Conservation (phyloP, 805 yeast species). For the Kuraishia floccosa region DNA sequence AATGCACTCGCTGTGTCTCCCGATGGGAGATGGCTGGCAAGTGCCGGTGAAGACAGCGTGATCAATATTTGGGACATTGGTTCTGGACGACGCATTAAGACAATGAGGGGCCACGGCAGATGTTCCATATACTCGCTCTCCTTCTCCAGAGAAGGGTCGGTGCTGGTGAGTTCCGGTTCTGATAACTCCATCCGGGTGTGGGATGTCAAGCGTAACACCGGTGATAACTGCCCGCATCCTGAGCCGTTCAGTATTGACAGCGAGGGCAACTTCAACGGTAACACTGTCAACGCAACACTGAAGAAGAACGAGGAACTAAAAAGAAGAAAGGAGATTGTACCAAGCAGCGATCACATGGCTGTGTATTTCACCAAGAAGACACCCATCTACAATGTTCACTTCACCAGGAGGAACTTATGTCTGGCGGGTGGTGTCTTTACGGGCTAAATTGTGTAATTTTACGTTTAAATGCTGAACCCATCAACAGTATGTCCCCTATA, state of each 20-base stretch:
- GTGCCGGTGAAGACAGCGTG: constrained; percentile 87
- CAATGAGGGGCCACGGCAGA: constrained; percentile 92
- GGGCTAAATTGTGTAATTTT: constrained; percentile 15
- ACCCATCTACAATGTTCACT: constrained; percentile 86
- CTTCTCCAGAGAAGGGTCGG: constrained; percentile 81
- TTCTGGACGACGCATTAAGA: constrained; percentile 75
- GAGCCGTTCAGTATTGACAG: constrained; percentile 42
- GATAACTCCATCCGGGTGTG: constrained; percentile 91
- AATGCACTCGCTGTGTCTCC: constrained; percentile 85
- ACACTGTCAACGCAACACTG: constrained; percentile 4
- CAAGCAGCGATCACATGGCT: constrained; percentile 84
- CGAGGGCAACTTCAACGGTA: constrained; percentile 11
- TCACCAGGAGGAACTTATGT: constrained; percentile 83
- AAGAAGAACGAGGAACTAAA: constrained; percentile 29
- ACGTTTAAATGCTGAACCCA: no score
- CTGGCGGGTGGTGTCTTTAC: constrained; percentile 86
- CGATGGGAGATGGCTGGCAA: constrained; percentile 93
- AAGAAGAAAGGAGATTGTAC: constrained; percentile 58
- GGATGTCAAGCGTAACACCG: constrained; percentile 85
- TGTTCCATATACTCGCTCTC: constrained; percentile 75
- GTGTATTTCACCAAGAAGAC: constrained; percentile 90
- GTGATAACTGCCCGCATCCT: constrained; percentile 59
- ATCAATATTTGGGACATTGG: constrained; percentile 93
- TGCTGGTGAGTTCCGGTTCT: constrained; percentile 84
- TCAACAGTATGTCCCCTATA: no score